These are phyloP conservation scores for Phytophthora idaei DNA, from an alignment of 352 stramenopile genomes.

Conservation along the genomic window DNA sequence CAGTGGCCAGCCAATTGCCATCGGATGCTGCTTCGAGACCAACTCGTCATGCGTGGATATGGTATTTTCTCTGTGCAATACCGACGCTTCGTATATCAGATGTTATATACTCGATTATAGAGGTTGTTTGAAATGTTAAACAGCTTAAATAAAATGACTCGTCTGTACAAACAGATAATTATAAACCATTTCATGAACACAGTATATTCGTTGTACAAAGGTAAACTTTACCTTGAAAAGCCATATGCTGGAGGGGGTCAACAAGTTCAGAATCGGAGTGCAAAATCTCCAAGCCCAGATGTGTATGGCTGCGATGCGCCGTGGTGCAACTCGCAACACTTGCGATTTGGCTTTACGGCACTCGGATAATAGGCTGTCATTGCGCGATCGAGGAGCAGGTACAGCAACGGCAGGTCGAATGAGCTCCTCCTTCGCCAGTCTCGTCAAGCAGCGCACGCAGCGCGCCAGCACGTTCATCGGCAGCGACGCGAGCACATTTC, in stretches of 20 bases:
- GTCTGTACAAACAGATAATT: neutral
- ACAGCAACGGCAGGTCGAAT: conserved; percentile 2
- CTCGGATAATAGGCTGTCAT: conserved; percentile 6
- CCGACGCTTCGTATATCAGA: conserved; percentile 24
- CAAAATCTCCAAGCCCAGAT: conserved; percentile 20
- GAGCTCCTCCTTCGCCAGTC: conserved; percentile 18
- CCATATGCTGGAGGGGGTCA: conserved; percentile 17
- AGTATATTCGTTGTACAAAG: conserved; percentile 4
- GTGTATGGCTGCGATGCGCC: conserved; percentile 14
- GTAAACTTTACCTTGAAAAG: conserved; percentile 7
- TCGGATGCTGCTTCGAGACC: neutral
- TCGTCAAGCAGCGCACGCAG: conserved; percentile 31
- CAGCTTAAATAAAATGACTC: no score
- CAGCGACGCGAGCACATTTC: conserved; percentile 40
- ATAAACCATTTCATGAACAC: neutral
- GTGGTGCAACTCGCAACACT: conserved; percentile 8
- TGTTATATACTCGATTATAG: conserved; percentile 22
- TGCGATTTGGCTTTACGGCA: conserved; percentile 22
- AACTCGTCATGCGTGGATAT: conserved; percentile 13
- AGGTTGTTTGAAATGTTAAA: neutral
- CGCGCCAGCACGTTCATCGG: conserved; percentile 39
- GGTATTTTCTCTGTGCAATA: conserved; percentile 7
- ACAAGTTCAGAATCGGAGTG: conserved; percentile 24
- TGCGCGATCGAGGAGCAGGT: conserved; percentile 1
- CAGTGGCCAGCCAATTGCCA: conserved; percentile 9